A percentile compares a stretch with the other conserved stretches of the same genome.
Evolutionary conservation across 306 rosid species (phyloP).

Genomic region (Cyclanthera cordifolia): DNA sequence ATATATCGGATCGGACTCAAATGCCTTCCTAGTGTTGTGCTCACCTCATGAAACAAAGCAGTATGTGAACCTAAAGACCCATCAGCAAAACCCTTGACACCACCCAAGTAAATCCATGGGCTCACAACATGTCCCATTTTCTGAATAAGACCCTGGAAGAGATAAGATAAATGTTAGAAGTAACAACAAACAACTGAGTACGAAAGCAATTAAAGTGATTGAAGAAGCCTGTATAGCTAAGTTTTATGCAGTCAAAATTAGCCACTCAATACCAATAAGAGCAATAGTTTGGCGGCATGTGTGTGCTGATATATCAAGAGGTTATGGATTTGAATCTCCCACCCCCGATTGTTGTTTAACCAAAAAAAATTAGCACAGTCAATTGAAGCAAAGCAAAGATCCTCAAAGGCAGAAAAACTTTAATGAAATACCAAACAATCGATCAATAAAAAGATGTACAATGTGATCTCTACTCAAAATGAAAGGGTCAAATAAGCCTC

Average conservation of each 20-base stretch:
- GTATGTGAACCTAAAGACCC: constrained; percentile 77
- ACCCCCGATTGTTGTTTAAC: too few species aligned
- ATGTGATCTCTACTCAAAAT: not conserved
- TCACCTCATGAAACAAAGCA: constrained; percentile 83
- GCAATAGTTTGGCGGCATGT: too few species aligned
- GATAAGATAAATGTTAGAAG: constrained; percentile 16
- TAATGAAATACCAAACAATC: not conserved
- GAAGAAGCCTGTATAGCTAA: not conserved
- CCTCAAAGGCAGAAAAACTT: not conserved
- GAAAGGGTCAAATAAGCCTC: not conserved
- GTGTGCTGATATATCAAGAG: too few species aligned
- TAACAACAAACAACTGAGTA: constrained; percentile 9
- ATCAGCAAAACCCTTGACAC: constrained; percentile 81
- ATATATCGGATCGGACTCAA: not conserved
- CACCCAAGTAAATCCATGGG: constrained; percentile 79
- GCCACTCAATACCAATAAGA: too few species aligned
- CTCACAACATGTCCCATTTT: constrained; percentile 44
- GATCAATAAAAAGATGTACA: not conserved
- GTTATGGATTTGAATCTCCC: too few species aligned
- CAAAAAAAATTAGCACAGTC: too few species aligned
- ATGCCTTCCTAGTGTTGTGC: constrained; percentile 10
- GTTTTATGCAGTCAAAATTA: too few species aligned
- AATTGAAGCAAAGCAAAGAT: not conserved
- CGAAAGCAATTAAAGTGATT: constrained; percentile 3
- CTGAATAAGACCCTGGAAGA: constrained; percentile 42